Percentiles rank a stretch among this genome's conserved stretches.
Conservation (phyloP, 106 monocot genomes). For the Posidonia australis region DNA sequence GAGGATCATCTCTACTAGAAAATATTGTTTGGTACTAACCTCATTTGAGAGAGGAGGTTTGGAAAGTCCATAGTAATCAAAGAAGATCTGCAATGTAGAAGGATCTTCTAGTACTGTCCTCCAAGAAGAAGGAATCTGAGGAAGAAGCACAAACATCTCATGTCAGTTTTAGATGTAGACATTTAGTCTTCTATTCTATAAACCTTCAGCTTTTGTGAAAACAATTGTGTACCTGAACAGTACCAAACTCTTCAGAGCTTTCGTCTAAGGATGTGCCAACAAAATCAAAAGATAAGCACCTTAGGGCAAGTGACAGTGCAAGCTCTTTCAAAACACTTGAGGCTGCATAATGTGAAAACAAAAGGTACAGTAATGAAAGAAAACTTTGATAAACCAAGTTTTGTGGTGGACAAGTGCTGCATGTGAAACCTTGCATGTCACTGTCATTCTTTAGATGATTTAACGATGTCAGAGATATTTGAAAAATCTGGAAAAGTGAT, state of each 20-base stretch:
- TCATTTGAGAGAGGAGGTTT: conserved; percentile 87
- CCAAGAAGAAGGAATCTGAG: conserved; percentile 89
- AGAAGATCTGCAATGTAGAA: conserved; percentile 86
- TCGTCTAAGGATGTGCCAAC: conserved; percentile 89
- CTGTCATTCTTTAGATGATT: conserved; percentile 70
- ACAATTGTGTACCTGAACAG: conserved; percentile 63
- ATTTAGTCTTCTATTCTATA: too few relatives aligned
- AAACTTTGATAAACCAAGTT: background rate
- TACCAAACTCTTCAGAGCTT: conserved; percentile 99
- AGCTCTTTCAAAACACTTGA: conserved; percentile 54
- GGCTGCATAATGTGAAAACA: conserved; percentile 34
- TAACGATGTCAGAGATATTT: conserved; percentile 86
- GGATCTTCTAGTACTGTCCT: conserved; percentile 68
- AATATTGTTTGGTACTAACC: conserved; percentile 24
- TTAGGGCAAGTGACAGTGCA: conserved; percentile 72
- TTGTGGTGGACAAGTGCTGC: background rate
- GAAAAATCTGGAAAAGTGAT: conserved; percentile 85
- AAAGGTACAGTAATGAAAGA: background rate
- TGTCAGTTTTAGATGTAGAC: background rate
- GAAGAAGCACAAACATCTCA: background rate
- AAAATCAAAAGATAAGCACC: conserved; percentile 92
- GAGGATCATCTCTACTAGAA: background rate
- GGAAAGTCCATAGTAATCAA: conserved; percentile 72
- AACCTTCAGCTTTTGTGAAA: background rate
- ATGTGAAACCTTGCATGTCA: conserved; percentile 39